Evolutionary conservation across 139 green algal genomes (phyloP), one percentile per base, ranked within the genome.

Genomic region (Chlamydomonas schloesseri): DNA sequence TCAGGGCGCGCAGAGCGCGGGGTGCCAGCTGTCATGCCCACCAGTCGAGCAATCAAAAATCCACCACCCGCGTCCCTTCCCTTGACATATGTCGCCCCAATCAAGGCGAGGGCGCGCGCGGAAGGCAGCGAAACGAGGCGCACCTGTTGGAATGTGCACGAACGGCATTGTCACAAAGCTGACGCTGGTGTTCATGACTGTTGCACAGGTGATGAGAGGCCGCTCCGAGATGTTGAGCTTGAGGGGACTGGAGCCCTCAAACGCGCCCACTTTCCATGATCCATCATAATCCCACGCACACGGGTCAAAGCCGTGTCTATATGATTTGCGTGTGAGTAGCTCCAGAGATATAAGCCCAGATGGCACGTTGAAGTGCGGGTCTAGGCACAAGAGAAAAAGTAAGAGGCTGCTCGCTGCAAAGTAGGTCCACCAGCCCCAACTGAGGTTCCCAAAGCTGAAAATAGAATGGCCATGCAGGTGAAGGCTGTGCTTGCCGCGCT

Each of bases 251-350:
- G 65, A 24, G 21, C 79, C 79, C 3, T 37, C n/a, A 3, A 85
- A 77, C 20, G 60, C 46, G 65, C 79, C 79, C 34, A 85, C 64
- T 31, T 85, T 85, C 79, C 79, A 85, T 3, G 67, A 77, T 8
- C 79, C 79, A 4, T 85, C 79, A 29, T 85, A 85, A 33, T 85
- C 79, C 79, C 79, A 85, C 0, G 67, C 36, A 47, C 79, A 85
- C 1, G 79, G 79, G 47, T 85, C 79, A 18, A n/a, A 8, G 0
- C 79, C 79, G 23, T 85, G 79, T 9, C 67, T 70, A 26, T 70
- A 67, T 29, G 79, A 47, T 6, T 69, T 64, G 18, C 33, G 11
- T 2, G 65, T 77, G 33, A 85, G 62, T 0, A 77, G 47, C 31
- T 85, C 79, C 5, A 85, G 33, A 0, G 65, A 10, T 24, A 85